phyloP scores from a whole-genome alignment of 2,329 filamentous ascomycete genomes.

The Curvularia eragrostidis region DNA sequence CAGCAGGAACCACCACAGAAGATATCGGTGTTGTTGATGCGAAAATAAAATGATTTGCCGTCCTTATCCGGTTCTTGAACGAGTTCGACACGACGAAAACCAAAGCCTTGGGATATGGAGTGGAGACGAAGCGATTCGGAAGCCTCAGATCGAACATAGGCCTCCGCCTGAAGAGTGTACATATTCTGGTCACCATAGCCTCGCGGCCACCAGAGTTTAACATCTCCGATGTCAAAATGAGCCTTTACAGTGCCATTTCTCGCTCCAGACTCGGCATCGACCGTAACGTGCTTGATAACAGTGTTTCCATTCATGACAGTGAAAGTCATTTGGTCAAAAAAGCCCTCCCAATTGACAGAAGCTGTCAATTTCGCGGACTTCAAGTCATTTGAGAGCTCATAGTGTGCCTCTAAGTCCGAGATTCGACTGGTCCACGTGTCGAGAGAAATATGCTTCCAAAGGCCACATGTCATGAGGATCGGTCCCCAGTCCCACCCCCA shows the following conservation, averaged over 20 bases:
- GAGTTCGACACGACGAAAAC: slow-evolving; percentile 66
- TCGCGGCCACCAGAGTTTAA: slow-evolving; percentile 77
- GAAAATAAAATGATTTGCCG: slow-evolving; percentile 79
- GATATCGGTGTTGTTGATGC: slow-evolving; percentile 75
- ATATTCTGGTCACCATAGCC: slow-evolving; percentile 77
- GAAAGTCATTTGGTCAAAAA: background rate
- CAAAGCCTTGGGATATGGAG: slow-evolving; percentile 39
- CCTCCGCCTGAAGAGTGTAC: slow-evolving; percentile 61
- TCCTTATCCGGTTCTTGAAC: slow-evolving; percentile 59
- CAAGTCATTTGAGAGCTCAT: slow-evolving; percentile 56
- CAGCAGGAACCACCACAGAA: slow-evolving; percentile 85
- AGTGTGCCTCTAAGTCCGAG: slow-evolving; percentile 68
- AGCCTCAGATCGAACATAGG: background rate
- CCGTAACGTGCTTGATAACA: background rate
- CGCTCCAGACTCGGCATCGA: slow-evolving; percentile 14
- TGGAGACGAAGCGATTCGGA: slow-evolving; percentile 2
- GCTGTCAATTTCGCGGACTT: slow-evolving; percentile 6
- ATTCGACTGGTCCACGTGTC: slow-evolving; percentile 73
- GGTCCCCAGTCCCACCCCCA: slow-evolving; percentile 61
- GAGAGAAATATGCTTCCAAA: slow-evolving; percentile 73
- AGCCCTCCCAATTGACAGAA: slow-evolving; percentile 1
- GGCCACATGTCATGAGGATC: slow-evolving; percentile 56
- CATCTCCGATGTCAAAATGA: slow-evolving; percentile 55
- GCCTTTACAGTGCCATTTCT: slow-evolving; percentile 43
- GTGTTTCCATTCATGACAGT: background rate